Evolutionary conservation across 169 alveolate species (phyloP).

Genomic region (Babesia bigemina): DNA sequence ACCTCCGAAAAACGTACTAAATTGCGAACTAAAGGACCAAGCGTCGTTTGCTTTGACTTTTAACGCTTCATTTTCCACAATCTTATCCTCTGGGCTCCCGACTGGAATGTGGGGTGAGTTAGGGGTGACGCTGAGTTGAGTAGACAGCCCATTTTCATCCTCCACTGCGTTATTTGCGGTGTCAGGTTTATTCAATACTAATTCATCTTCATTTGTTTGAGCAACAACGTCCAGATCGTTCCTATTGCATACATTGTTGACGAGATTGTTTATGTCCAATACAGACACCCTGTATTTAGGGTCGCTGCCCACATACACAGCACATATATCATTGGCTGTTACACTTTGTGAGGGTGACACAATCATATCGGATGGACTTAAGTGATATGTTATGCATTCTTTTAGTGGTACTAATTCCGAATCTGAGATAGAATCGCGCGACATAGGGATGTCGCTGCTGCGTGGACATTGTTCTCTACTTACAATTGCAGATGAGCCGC

Average conservation of each 20-base stretch:
- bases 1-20: conserved; percentile 7
- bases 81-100: neutral
- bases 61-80: neutral
- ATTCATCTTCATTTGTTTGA: no score
- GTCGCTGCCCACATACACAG: conserved; percentile 27
- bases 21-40: neutral
- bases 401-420: no score
- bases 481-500: no score
- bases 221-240: no score
- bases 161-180: neutral
- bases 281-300: conserved; percentile 22
- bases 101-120: neutral
- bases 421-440: no score
- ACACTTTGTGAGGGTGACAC: neutral
- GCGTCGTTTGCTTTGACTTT: neutral
- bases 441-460: no score
- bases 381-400: no score
- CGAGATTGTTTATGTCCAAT: conserved; percentile 22
- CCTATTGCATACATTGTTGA: no score
- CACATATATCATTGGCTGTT: neutral
- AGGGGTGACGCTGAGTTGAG: neutral
- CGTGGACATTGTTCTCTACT: no score
- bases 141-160: neutral
- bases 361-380: no score
- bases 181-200: no score